These are phyloP conservation scores for Xylogone sp. DNA, from an alignment of 2,329 filamentous ascomycete genomes.

Conservation along the genomic window DNA sequence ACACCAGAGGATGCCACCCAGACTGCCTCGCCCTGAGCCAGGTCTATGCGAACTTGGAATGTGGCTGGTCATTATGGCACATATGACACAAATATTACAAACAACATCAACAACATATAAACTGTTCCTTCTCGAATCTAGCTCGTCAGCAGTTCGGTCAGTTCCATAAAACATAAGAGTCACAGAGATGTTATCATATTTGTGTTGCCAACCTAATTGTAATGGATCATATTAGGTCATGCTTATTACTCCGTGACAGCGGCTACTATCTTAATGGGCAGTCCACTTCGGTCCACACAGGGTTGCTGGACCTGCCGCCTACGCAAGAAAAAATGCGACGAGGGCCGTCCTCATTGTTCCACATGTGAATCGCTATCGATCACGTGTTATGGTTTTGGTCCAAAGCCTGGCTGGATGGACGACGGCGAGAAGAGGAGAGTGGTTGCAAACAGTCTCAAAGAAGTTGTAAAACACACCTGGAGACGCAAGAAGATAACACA, in stretches of 20 bases:
- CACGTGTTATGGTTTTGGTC: conserved; percentile 48
- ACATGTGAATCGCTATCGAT: conserved; percentile 59
- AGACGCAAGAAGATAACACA: conserved; percentile 41
- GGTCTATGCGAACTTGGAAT: too few relatives aligned
- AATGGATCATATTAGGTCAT: too few relatives aligned
- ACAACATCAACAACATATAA: too few relatives aligned
- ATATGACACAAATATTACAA: too few relatives aligned
- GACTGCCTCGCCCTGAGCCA: too few relatives aligned
- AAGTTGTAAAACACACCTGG: conserved; percentile 42
- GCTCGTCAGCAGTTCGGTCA: too few relatives aligned
- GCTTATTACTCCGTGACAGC: neutral
- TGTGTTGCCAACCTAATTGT: too few relatives aligned
- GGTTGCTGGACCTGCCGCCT: conserved; percentile 65
- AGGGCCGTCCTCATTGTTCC: conserved; percentile 54
- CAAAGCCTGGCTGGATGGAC: conserved; percentile 25
- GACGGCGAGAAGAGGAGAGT: conserved; percentile 34
- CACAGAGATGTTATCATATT: too few relatives aligned
- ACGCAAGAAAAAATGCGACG: conserved; percentile 64
- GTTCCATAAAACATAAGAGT: too few relatives aligned
- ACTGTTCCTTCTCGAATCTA: too few relatives aligned
- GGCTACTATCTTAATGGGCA: neutral
- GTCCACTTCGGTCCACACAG: conserved; percentile 27
- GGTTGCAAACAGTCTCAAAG: conserved; percentile 50
- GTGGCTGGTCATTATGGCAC: too few relatives aligned
- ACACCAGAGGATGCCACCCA: too few relatives aligned